A percentile compares a stretch with the other conserved stretches of the same genome.
Conservation (phyloP, 78 protist genomes). For the Tieghemostelium lacteum region DNA sequence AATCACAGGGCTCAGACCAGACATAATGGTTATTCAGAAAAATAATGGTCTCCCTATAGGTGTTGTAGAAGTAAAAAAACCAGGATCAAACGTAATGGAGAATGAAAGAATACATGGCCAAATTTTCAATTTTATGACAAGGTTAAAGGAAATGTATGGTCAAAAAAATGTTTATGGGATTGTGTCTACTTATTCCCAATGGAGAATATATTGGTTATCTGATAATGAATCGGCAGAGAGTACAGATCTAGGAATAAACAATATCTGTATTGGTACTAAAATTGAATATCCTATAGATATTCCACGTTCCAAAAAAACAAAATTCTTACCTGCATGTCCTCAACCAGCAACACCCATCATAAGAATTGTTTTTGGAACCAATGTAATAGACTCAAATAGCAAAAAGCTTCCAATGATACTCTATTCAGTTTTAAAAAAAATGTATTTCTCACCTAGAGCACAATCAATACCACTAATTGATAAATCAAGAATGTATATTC, state of each 20-base stretch:
- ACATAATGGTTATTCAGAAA: background rate
- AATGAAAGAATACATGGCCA: background rate
- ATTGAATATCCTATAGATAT: background rate
- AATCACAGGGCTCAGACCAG: background rate
- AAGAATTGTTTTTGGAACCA: background rate
- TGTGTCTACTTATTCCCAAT: background rate
- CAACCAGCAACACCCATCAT: background rate
- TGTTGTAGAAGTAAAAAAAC: background rate
- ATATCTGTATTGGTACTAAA: background rate
- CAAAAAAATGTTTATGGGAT: constrained; percentile 16
- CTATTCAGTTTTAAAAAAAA: background rate
- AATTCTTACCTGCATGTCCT: background rate
- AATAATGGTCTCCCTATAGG: constrained; percentile 3
- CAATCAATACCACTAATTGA: background rate
- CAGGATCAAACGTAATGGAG: background rate
- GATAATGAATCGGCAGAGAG: background rate
- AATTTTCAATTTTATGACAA: background rate
- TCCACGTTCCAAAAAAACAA: background rate
- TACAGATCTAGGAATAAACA: background rate
- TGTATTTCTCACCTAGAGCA: background rate
- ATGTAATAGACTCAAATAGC: background rate
- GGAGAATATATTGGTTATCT: constrained; percentile 28
- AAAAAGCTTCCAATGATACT: background rate
- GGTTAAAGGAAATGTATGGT: background rate
- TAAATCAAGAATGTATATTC: background rate